phyloP scores from a whole-genome alignment of 441 rosid species.

The Populus hybrid region DNA sequence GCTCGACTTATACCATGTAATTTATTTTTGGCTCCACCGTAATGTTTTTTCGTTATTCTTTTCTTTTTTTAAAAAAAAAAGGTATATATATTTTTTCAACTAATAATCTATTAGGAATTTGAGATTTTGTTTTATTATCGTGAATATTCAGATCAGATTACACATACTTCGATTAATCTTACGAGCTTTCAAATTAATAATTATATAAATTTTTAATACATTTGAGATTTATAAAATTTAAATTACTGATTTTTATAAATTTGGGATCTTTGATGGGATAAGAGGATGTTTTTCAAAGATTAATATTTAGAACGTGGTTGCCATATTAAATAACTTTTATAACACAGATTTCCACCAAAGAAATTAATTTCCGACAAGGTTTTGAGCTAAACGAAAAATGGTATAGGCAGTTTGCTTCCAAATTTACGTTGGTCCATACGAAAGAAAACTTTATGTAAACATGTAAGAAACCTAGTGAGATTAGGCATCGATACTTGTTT shows the following conservation, averaged over 20 bases:
- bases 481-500: constrained; percentile 33
- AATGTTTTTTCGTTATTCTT: no score
- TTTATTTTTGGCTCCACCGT: no score
- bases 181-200: accelerated
- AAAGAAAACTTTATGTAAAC: constrained; percentile 30
- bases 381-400: constrained; percentile 11
- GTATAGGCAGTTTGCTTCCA: background rate
- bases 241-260: accelerated
- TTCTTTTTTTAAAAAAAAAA: no score
- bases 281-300: background rate
- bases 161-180: accelerated
- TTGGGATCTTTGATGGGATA: no score
- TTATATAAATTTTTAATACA: no score
- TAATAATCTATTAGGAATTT: no score
- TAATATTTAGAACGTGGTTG: constrained; percentile 1
- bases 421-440: background rate
- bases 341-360: background rate
- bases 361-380: constrained; percentile 8
- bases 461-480: constrained; percentile 32
- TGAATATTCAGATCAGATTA: accelerated
- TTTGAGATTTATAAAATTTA: no score
- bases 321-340: background rate
- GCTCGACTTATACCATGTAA: no score
- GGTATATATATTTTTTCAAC: no score
- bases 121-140: no score